Percentiles rank a stretch among this genome's conserved stretches.
These are phyloP conservation scores for Mortierella sp. DNA, from an alignment of 371 early-diverging fungal genomes.

Conservation along the genomic window DNA sequence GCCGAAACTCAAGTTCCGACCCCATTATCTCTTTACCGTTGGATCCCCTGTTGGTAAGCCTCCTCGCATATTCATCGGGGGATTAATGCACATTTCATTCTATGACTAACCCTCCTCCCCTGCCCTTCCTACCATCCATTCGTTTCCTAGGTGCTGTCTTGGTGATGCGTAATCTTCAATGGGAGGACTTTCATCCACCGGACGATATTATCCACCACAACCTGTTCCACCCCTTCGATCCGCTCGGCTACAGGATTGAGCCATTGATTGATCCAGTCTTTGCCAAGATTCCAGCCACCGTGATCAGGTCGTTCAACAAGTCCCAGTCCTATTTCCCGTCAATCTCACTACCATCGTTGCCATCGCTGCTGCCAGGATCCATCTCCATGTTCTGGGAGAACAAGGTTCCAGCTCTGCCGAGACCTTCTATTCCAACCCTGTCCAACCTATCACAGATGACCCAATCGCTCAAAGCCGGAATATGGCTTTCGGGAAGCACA, in stretches of 20 bases:
- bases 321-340: slow-evolving; percentile 31
- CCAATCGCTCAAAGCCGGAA: slow-evolving; percentile 37
- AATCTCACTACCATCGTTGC: slow-evolving; percentile 36
- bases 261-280: slow-evolving; percentile 68
- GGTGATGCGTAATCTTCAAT: slow-evolving; percentile 68
- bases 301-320: slow-evolving; percentile 24
- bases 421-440: slow-evolving; percentile 38
- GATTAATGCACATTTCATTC: no score
- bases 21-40: slow-evolving; percentile 64
- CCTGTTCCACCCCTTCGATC: slow-evolving; percentile 77
- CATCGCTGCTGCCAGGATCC: slow-evolving; percentile 29
- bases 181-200: slow-evolving; percentile 64
- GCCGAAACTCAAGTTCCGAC: slow-evolving; percentile 54
- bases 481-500: slow-evolving; percentile 29
- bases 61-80: no score
- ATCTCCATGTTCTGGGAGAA: slow-evolving; percentile 49
- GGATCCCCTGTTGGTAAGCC: slow-evolving; percentile 67
- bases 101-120: no score
- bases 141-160: slow-evolving; percentile 63
- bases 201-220: slow-evolving; percentile 64
- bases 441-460: slow-evolving; percentile 39
- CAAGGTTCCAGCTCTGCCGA: slow-evolving; percentile 30
- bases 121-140: no score
- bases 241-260: slow-evolving; percentile 76
- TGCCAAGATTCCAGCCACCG: slow-evolving; percentile 63